Evolutionary conservation across 2,329 filamentous ascomycete genomes (phyloP).

Genomic region (Trichoderma koningii): DNA sequence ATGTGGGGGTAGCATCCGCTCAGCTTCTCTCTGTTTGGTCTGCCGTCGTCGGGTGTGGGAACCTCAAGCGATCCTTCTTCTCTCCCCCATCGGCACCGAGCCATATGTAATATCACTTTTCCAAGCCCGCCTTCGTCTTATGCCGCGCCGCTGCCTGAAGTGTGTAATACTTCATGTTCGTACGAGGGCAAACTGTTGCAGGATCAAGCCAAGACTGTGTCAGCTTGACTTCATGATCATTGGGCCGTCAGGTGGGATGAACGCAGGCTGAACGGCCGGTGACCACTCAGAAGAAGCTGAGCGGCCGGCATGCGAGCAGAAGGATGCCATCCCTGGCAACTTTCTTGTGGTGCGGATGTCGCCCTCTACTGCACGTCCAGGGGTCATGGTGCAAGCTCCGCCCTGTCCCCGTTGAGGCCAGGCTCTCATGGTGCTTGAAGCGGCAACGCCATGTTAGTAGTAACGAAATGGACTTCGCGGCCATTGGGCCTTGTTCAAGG

Average conservation of each 20-base stretch:
- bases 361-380: background rate
- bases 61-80: background rate
- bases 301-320: constrained; percentile 11
- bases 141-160: background rate
- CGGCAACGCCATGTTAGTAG: background rate
- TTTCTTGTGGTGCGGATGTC: background rate
- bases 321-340: constrained; percentile 13
- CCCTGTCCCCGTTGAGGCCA: background rate
- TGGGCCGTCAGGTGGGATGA: background rate
- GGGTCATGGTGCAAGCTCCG: background rate
- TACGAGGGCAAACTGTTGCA: constrained; percentile 1
- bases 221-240: background rate
- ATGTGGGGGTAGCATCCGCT: background rate
- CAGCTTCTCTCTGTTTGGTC: background rate
- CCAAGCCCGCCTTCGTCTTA: background rate
- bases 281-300: constrained; percentile 1
- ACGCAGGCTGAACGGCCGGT: background rate
- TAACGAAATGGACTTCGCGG: background rate
- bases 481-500: background rate
- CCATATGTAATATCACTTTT: too few relatives aligned
- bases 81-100: background rate
- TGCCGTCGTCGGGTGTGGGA: background rate
- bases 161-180: too few relatives aligned
- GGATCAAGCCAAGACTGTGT: constrained; percentile 2
- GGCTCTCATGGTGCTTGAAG: background rate